Evolutionary conservation across 1,284 basidiomycete species (phyloP).

Genomic region (Athelia psychrophila): DNA sequence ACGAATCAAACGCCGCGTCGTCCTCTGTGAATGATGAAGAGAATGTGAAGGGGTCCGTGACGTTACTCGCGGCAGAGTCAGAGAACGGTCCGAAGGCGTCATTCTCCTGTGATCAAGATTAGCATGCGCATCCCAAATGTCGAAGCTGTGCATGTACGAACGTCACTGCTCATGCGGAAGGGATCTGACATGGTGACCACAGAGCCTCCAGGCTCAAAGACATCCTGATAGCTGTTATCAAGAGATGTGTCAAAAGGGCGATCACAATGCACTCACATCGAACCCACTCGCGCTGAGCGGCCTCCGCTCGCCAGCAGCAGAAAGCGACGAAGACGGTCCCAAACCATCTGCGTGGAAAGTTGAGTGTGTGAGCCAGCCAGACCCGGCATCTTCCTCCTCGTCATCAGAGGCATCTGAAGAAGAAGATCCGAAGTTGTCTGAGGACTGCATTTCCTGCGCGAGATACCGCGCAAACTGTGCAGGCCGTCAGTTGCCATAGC

Average conservation of each 20-base stretch:
- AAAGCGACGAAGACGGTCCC: constrained; percentile 52
- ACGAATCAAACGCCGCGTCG: constrained; percentile 61
- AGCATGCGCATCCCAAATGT: constrained; percentile 3
- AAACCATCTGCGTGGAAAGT: constrained; percentile 62
- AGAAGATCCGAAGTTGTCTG: constrained; percentile 54
- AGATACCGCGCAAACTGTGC: constrained; percentile 72
- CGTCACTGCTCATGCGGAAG: constrained; percentile 52
- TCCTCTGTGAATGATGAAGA: constrained; percentile 55
- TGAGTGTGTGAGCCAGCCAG: constrained; percentile 78
- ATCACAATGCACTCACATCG: constrained; percentile 50
- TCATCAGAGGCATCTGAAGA: constrained; percentile 55
- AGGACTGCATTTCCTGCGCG: constrained; percentile 65
- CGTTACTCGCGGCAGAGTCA: constrained; percentile 47
- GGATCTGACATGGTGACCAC: constrained; percentile 41
- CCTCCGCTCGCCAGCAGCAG: constrained; percentile 44
- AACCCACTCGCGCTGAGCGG: constrained; percentile 51
- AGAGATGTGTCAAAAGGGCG: constrained; percentile 1
- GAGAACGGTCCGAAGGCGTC: constrained; percentile 70
- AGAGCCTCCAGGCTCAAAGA: constrained; percentile 42
- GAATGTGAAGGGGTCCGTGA: constrained; percentile 59
- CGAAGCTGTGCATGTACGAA: constrained; percentile 33
- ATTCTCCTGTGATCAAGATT: constrained; percentile 40
- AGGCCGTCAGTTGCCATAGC: too few species aligned
- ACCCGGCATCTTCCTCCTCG: constrained; percentile 67
- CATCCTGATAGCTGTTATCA: constrained; percentile 39